These are phyloP conservation scores for Byssothecium circinans DNA, from an alignment of 2,329 filamentous ascomycete species.

Conservation along the genomic window DNA sequence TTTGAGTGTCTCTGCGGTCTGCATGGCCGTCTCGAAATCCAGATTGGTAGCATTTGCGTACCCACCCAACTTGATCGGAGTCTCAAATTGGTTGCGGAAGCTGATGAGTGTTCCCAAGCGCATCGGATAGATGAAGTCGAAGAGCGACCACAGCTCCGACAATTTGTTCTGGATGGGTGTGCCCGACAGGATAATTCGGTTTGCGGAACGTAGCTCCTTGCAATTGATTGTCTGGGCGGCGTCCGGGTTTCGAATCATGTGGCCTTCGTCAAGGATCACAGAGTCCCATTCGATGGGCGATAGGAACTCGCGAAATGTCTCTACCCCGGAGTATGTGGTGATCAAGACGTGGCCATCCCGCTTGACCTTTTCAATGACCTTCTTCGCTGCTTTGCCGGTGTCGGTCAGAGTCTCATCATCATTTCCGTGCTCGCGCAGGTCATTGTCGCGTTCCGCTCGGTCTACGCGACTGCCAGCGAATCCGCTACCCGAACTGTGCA, in stretches of 20 bases:
- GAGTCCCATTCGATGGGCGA: constrained; percentile 88
- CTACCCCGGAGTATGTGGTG: constrained; percentile 94
- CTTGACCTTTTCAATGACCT: constrained; percentile 79
- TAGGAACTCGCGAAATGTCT: constrained; percentile 82
- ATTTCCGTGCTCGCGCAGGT: constrained; percentile 50
- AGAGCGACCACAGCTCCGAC: constrained; percentile 92
- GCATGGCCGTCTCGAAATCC: constrained; percentile 90
- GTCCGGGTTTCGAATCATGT: constrained; percentile 97
- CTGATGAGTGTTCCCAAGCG: constrained; percentile 86
- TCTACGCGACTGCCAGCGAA: constrained; percentile 76
- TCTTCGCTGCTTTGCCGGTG: constrained; percentile 69
- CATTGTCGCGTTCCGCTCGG: constrained; percentile 65
- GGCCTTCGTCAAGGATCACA: constrained; percentile 92
- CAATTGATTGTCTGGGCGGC: constrained; percentile 92
- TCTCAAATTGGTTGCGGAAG: constrained; percentile 89
- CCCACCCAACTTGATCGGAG: constrained; percentile 88
- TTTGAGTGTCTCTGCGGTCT: constrained; percentile 90
- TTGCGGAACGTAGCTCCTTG: constrained; percentile 88
- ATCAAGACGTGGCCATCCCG: constrained; percentile 88
- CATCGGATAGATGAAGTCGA: constrained; percentile 98
- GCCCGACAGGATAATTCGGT: constrained; percentile 89
- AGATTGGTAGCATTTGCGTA: constrained; percentile 95
- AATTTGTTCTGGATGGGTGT: constrained; percentile 98
- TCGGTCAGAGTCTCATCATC: constrained; percentile 50
- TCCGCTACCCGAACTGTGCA: constrained; percentile 93